Evolutionary conservation across 306 rosid species (phyloP).

Genomic region (Prunus campanulata): DNA sequence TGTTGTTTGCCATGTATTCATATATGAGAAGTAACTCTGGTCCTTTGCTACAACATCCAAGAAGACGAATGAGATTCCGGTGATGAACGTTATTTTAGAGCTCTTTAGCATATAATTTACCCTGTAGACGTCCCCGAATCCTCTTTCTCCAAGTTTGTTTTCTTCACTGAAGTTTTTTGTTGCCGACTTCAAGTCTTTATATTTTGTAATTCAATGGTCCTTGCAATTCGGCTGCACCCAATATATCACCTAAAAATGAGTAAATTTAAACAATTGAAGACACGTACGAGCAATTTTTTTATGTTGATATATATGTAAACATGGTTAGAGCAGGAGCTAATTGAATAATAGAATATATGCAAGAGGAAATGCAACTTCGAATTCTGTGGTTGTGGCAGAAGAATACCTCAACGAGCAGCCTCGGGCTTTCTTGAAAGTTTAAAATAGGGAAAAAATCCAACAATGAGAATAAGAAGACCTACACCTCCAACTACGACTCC

Average conservation of each 20-base stretch:
- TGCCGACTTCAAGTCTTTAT: slow-evolving; percentile 58
- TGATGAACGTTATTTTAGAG: slow-evolving; percentile 62
- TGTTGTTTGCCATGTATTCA: slow-evolving; percentile 61
- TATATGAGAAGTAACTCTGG: slow-evolving; percentile 62
- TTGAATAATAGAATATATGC: no score
- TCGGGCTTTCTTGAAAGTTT: no score
- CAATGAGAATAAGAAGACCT: no score
- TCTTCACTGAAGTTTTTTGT: slow-evolving; percentile 53
- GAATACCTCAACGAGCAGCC: no score
- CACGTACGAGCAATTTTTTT: no score
- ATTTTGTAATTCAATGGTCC: slow-evolving; percentile 50
- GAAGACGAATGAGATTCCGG: slow-evolving; percentile 57
- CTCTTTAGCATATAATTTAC: slow-evolving; percentile 49
- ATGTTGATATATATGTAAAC: no score
- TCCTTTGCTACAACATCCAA: slow-evolving; percentile 73
- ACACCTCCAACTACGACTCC: no score
- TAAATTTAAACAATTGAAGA: background rate
- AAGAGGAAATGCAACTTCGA: background rate
- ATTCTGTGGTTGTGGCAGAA: no score
- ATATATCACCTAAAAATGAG: slow-evolving; percentile 42
- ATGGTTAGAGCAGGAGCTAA: no score
- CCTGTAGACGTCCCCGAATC: slow-evolving; percentile 70
- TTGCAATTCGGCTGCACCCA: slow-evolving; percentile 61
- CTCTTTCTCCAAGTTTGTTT: slow-evolving; percentile 70
- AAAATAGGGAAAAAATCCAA: no score